phyloP scores from a whole-genome alignment of 257 asterid species.

The Linaria vulgaris region DNA sequence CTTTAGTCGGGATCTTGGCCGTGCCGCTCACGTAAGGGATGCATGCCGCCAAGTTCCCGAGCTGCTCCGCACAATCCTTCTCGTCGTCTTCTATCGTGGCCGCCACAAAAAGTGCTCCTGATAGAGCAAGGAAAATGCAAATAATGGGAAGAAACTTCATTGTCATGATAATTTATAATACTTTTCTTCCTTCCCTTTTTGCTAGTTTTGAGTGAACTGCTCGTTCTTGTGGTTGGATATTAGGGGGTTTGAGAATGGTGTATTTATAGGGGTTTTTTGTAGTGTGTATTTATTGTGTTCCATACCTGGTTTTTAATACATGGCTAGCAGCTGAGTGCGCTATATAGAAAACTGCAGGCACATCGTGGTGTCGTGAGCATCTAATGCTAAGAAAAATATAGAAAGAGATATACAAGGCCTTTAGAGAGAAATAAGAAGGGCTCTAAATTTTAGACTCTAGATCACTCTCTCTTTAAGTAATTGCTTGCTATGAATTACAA shows the following conservation, averaged over 20 bases:
- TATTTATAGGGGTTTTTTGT: constrained; percentile 20
- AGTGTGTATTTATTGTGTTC: constrained; percentile 24
- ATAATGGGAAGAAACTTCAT: constrained; percentile 2
- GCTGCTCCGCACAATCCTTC: constrained; percentile 62
- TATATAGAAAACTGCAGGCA: background rate
- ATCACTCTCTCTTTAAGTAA: no score
- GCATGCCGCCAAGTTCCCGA: constrained; percentile 52
- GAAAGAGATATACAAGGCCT: no score
- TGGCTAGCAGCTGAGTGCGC: background rate
- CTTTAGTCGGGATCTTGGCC: constrained; percentile 51
- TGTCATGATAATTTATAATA: background rate
- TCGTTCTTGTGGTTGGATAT: no score
- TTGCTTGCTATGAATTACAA: no score
- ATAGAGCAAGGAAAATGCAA: constrained; percentile 26
- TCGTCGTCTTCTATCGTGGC: constrained; percentile 50
- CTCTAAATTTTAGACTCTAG: no score
- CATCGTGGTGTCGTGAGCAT: constrained; percentile 13
- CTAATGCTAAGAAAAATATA: constrained; percentile 16
- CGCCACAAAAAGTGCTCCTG: constrained; percentile 16
- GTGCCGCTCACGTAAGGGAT: constrained; percentile 64
- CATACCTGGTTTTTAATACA: constrained; percentile 26
- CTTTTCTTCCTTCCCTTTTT: background rate
- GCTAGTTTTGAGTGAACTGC: background rate
- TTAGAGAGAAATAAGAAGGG: no score
- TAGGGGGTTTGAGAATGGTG: background rate